Evolutionary conservation across 345 rosid species (phyloP), one percentile per base, ranked within the genome.

Genomic region (Sonneratia alba): DNA sequence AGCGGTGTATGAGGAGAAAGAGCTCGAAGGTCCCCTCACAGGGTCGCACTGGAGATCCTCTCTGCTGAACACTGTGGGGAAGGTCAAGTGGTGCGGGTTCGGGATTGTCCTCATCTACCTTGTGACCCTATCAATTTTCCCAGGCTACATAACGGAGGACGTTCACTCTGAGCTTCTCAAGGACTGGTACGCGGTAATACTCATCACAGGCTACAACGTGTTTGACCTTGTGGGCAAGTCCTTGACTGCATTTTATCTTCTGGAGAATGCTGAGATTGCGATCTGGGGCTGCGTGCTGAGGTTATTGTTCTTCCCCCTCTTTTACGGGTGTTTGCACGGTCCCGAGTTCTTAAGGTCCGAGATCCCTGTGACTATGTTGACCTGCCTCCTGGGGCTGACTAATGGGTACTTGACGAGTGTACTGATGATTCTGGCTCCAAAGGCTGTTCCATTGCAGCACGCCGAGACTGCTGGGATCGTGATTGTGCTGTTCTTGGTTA

Each of bases 201-300:
- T 95, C 37, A 89, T 95, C 71, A 68, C 91, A 13, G 83, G 84
- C 51, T 95, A 76, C 83, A 95, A 95, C 27, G 83, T 92, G 77
- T 95, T 92, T 79, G 99, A 92, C 75, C 81, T 92, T 59, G 88
- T 90, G 66, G 99, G 99, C 63, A 95, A 95, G 82, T 89, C 86
- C 0, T 57, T 92, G 83, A 92, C 99, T 11, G 87, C 98, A 4
- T 72, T 82, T 19, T 90, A 81, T 77, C 81, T 90, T 36, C 79
- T 87, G 4, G 79, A 81, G 78, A 84, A 92, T 75, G 85, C 78
- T 74, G 90, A 88, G 66, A 61, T 89, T 48, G 98, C 89, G 16
- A 81, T 92, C 75, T 87, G 88, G 62, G 75, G 88, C 51, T 89
- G 88, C 70, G 79, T 84, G 51, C 87, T 78, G n/a, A 90, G 99